These are phyloP conservation scores for Suhomyces chickasaworum DNA, from an alignment of 1,139 yeast species.

Conservation along the genomic window DNA sequence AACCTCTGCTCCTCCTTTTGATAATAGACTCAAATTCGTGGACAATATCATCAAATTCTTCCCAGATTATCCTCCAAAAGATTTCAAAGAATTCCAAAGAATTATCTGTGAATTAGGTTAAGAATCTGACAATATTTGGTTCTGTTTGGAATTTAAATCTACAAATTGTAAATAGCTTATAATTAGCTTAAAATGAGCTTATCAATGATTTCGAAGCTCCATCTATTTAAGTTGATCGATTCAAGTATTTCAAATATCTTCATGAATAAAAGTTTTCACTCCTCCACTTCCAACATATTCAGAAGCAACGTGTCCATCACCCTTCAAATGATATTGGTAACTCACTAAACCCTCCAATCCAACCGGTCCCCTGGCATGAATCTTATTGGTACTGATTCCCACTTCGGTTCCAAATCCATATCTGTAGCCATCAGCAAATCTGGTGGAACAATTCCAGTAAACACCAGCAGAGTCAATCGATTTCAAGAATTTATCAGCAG, in stretches of 20 bases:
- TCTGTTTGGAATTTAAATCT: background rate
- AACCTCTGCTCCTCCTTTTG: conserved; percentile 18
- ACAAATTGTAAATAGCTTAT: background rate
- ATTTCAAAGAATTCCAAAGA: conserved; percentile 33
- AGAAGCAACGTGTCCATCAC: conserved; percentile 88
- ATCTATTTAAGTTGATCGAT: no score
- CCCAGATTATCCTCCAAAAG: conserved; percentile 46
- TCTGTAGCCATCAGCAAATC: conserved; percentile 98
- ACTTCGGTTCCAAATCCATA: conserved; percentile 99
- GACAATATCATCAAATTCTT: conserved; percentile 36
- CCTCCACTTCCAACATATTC: conserved; percentile 97
- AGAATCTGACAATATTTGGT: no score
- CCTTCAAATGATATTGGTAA: conserved; percentile 90
- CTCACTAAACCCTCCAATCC: conserved; percentile 96
- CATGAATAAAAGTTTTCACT: conserved; percentile 72
- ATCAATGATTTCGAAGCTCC: no score
- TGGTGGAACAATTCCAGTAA: conserved; percentile 96
- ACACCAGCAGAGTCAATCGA: conserved; percentile 96
- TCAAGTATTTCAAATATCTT: conserved; percentile 51
- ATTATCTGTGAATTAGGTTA: conserved; percentile 12
- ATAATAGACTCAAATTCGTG: conserved; percentile 21
- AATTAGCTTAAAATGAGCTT: no score
- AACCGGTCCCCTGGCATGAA: conserved; percentile 98
- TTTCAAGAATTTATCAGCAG: conserved; percentile 75
- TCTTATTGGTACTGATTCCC: conserved; percentile 94